Base-by-base conservation (phyloP, 2,329 filamentous ascomycete species). In the Ophiostoma sp. region DNA sequence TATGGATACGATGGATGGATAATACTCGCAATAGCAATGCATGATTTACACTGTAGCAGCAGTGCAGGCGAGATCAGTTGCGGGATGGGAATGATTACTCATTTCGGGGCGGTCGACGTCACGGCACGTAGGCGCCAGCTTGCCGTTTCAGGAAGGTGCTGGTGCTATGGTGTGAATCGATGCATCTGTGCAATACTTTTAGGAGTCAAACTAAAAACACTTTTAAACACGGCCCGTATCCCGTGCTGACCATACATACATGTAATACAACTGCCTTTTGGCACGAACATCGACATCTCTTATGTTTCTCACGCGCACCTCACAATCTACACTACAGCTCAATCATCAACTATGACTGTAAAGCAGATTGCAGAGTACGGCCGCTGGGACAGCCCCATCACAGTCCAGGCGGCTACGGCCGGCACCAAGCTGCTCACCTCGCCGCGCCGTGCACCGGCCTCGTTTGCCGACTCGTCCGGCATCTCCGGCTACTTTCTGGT, bases 321-420 rank as follows among this genome's bases (percentile, higher is more conserved):
- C 23, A 3, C 20, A 10, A 17, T 17, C 41, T 13, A 5, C 17
- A 13, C 27, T 57, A 31, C 54, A 35, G 5, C 3, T 17, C 10
- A 23, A 69, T 15, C 35, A 35, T 41, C n/a, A 57, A 57, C n/a
- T 44, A 71, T 71, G 68, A 52, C 73, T 0, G 70, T 71, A 20
- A 77, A 76, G 69, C 72, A 72, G 27, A 74, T 74, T 20, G 77
- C 74, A 0, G 77, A 76, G 2, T 80, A 81, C 33, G 81, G 81
- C 31, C 74, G 78, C 8, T 83, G 81, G 81, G 70, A 76, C 17
- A 82, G 80, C 3, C 76, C 76, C 10, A 81, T 83, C 62, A 78
- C 78, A 0, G 70, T 76, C 15, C 79, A 80, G 20, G 77, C 77
- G 1, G 77, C 80, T 1, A 79, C 77, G 1, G 78, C 78, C 4